Evolutionary conservation across 306 rosid genomes (phyloP).

Genomic region (Medicago lupulina): DNA sequence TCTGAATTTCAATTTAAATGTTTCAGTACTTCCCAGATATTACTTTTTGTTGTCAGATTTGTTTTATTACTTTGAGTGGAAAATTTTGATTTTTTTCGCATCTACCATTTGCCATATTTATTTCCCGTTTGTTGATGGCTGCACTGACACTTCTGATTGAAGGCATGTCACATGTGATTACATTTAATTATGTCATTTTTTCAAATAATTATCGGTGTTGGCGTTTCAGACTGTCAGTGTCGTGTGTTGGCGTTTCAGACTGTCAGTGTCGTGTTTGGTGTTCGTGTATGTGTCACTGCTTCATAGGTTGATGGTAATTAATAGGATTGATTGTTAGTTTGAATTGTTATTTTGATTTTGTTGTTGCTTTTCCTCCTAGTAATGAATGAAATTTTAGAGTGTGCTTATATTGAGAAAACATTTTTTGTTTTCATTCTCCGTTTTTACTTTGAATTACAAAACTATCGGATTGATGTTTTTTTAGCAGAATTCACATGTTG

Average conservation of each 20-base stretch:
- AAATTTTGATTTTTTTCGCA: background rate
- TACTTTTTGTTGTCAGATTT: background rate
- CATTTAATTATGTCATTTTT: too few species aligned
- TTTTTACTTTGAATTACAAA: background rate
- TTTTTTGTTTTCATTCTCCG: background rate
- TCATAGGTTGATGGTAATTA: background rate
- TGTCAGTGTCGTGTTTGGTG: too few species aligned
- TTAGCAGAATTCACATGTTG: background rate
- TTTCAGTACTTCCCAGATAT: constrained; percentile 4
- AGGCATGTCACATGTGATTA: too few species aligned
- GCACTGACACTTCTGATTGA: too few species aligned
- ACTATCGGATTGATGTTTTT: background rate
- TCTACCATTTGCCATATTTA: background rate
- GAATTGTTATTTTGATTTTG: background rate
- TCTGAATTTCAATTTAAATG: constrained; percentile 23
- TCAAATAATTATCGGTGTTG: too few species aligned
- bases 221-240: too few species aligned
- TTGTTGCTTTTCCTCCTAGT: background rate
- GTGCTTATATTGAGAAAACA: background rate
- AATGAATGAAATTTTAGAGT: constrained; percentile 7
- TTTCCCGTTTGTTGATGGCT: background rate
- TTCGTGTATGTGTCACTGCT: too few species aligned
- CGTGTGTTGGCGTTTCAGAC: too few species aligned
- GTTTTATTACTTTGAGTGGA: background rate
- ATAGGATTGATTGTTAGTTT: constrained; percentile 17